Evolutionary conservation across 306 rosid genomes (phyloP).

Genomic region (Casuarina equisetifolia): DNA sequence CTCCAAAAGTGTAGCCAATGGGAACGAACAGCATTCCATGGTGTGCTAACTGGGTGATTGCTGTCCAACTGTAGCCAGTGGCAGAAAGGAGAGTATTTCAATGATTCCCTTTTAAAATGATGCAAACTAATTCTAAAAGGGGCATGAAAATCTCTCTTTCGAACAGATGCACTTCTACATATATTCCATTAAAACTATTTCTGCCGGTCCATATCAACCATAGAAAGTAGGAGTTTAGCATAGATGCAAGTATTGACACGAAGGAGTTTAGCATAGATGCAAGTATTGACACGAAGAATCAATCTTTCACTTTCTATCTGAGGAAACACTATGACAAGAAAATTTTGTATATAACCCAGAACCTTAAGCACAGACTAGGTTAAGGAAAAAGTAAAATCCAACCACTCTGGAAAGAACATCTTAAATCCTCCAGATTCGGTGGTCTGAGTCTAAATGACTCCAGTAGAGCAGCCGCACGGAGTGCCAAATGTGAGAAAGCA

Average conservation of each 20-base stretch:
- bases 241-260: conserved; percentile 8
- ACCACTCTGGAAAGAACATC: background rate
- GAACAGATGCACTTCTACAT: conserved; percentile 16
- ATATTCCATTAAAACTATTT: conserved; percentile 10
- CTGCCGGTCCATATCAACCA: conserved; percentile 3
- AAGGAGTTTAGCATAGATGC: background rate
- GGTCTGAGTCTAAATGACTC: conserved; percentile 8
- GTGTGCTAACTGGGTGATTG: conserved; percentile 88
- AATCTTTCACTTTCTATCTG: background rate
- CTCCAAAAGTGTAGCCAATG: conserved; percentile 89
- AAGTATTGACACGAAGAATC: conserved; percentile 5
- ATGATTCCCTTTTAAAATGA: background rate
- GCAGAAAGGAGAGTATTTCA: conserved; percentile 11
- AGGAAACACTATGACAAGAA: background rate
- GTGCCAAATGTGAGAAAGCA: background rate
- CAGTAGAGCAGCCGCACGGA: background rate
- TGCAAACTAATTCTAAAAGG: background rate
- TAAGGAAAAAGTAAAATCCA: background rate
- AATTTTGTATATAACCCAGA: background rate
- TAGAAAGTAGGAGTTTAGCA: background rate
- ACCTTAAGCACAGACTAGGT: background rate
- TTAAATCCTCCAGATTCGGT: conserved; percentile 12
- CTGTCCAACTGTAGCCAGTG: conserved; percentile 82
- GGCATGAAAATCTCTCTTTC: background rate
- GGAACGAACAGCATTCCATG: conserved; percentile 99